phyloP scores from a whole-genome alignment of 805 yeast species.

The Cyberlindnera xylosilytica region DNA sequence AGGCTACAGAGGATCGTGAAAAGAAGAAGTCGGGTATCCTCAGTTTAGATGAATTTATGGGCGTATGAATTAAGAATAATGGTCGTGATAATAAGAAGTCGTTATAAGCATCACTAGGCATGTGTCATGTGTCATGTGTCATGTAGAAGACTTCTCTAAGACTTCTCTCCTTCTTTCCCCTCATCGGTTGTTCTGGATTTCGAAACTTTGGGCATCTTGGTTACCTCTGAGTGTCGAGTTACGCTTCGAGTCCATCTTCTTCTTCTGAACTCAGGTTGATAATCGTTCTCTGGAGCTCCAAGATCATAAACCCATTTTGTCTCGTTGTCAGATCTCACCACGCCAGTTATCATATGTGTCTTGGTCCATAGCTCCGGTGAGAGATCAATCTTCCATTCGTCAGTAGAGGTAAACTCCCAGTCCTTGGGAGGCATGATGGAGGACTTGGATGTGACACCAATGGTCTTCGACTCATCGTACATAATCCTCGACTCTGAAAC shows the following conservation, averaged over 20 bases:
- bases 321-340: constrained; percentile 62
- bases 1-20: constrained; percentile 33
- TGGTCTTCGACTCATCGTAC: neutral
- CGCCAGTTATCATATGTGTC: constrained; percentile 42
- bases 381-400: constrained; percentile 66
- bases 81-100: no score
- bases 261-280: constrained; percentile 45
- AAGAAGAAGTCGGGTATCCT: constrained; percentile 33
- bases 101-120: neutral
- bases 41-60: constrained; percentile 51
- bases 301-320: constrained; percentile 86
- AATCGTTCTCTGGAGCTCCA: constrained; percentile 24
- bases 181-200: no score
- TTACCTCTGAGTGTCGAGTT: constrained; percentile 23
- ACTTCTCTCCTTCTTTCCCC: no score
- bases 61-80: constrained; percentile 11
- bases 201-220: no score
- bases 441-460: constrained; percentile 1
- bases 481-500: constrained; percentile 39
- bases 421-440: constrained; percentile 53
- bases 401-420: constrained; percentile 47
- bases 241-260: constrained; percentile 62
- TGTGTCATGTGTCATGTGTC: no score
- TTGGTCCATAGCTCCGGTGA: constrained; percentile 64
- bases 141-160: no score